phyloP scores from a whole-genome alignment of 108 stramenopile genomes.

The Nitzschia sp. region DNA sequence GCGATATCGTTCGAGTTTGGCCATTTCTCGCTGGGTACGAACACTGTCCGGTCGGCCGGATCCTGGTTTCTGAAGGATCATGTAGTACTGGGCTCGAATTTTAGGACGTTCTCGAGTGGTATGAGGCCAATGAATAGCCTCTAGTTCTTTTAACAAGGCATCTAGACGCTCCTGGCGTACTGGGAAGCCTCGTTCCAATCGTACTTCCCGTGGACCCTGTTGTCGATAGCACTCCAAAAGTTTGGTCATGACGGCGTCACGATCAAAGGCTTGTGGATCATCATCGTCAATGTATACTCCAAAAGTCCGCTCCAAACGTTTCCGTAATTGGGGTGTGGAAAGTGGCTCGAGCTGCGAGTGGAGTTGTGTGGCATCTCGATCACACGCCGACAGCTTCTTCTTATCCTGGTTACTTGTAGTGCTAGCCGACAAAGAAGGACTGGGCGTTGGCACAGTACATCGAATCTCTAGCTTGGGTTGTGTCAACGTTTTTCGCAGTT shows the following conservation, averaged over 20 bases:
- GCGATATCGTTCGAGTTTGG: conserved; percentile 45
- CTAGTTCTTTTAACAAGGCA: conserved; percentile 36
- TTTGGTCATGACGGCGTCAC: conserved; percentile 49
- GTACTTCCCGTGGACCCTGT: conserved; percentile 4
- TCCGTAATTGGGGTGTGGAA: conserved; percentile 48
- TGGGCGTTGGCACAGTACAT: conserved; percentile 16
- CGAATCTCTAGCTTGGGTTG: conserved; percentile 17
- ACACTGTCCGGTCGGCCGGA: neutral
- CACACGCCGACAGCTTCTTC: conserved; percentile 45
- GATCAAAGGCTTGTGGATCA: conserved; percentile 24
- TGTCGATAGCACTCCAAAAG: conserved; percentile 44
- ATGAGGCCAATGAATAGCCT: conserved; percentile 29
- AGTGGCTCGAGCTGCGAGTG: conserved; percentile 67
- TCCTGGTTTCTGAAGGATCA: conserved; percentile 45
- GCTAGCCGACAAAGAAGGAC: neutral
- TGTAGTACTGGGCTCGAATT: conserved; percentile 61
- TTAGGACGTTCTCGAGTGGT: conserved; percentile 53
- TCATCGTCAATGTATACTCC: conserved; percentile 33
- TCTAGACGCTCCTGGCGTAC: conserved; percentile 17
- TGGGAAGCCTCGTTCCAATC: conserved; percentile 21
- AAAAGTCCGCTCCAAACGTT: conserved; percentile 50
- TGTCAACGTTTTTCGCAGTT: conserved; percentile 21
- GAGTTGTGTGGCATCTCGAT: conserved; percentile 56
- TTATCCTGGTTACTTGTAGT: neutral
- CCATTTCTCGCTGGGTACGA: conserved; percentile 43